Conservation (phyloP, 257 asterid species). For the Linaria vulgaris region DNA sequence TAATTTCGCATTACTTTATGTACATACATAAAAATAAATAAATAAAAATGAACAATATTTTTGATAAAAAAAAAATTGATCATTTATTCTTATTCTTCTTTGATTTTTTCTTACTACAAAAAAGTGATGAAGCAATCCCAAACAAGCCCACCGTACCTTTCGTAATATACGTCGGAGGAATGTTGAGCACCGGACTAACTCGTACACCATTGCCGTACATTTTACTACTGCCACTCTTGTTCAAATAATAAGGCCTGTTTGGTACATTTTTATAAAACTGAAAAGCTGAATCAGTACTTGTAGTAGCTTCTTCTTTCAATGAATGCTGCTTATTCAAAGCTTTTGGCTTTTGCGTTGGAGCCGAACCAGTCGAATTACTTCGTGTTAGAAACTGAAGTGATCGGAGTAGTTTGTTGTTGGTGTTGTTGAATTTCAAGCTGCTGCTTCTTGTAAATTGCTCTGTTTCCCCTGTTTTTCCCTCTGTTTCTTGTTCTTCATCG, state of each 20-base stretch:
- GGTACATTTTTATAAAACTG: constrained; percentile 27
- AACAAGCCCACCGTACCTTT: constrained; percentile 56
- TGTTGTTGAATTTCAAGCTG: constrained; percentile 45
- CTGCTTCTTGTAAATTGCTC: constrained; percentile 78
- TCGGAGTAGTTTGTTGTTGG: constrained; percentile 40
- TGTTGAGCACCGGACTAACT: constrained; percentile 66
- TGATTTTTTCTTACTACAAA: constrained; percentile 59
- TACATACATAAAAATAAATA: no score
- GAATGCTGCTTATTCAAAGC: constrained; percentile 47
- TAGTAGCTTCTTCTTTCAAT: constrained; percentile 43
- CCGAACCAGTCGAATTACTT: constrained; percentile 85
- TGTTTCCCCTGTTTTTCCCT: constrained; percentile 26
- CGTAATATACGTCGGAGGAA: constrained; percentile 56
- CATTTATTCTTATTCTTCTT: constrained; percentile 74
- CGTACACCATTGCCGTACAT: constrained; percentile 54
- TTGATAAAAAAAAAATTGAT: background rate
- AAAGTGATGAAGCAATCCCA: constrained; percentile 64
- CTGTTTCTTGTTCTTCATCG: constrained; percentile 29
- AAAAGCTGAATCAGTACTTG: constrained; percentile 22
- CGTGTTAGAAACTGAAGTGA: constrained; percentile 57
- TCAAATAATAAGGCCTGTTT: constrained; percentile 44
- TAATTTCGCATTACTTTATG: background rate
- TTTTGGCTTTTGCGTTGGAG: constrained; percentile 53
- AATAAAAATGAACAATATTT: background rate
- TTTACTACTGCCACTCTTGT: constrained; percentile 47